These are phyloP conservation scores for Agarophyton chilense DNA, from an alignment of 23 red algal genomes.

Conservation along the genomic window DNA sequence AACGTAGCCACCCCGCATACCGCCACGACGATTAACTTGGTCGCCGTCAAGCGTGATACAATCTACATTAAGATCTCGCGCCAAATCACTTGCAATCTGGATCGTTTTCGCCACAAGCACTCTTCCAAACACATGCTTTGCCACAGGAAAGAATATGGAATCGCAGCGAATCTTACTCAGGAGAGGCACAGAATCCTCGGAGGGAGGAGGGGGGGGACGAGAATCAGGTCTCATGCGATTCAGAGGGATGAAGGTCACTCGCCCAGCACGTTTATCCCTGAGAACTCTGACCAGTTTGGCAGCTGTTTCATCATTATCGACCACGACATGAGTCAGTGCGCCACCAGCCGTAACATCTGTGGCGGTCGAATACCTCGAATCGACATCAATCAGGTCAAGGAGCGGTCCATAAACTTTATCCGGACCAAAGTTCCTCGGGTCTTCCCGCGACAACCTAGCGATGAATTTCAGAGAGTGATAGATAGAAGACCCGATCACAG, in stretches of 20 bases:
- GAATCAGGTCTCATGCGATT: constrained; percentile 66
- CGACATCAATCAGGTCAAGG: constrained; percentile 83
- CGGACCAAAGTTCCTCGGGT: constrained; percentile 57
- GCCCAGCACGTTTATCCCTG: constrained; percentile 68
- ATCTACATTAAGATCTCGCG: constrained; percentile 71
- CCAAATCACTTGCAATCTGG: constrained; percentile 71
- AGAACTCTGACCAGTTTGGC: constrained; percentile 79
- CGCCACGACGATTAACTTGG: constrained; percentile 91
- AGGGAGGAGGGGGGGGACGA: constrained; percentile 39
- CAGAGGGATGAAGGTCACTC: constrained; percentile 97
- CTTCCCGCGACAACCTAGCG: constrained; percentile 15
- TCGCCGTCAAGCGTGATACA: constrained; percentile 98
- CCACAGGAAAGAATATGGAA: constrained; percentile 47
- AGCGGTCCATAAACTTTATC: constrained; percentile 88
- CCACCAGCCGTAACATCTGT: constrained; percentile 84
- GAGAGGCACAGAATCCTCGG: constrained; percentile 86
- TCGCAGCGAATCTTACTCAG: constrained; percentile 79
- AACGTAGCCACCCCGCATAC: constrained; percentile 92
- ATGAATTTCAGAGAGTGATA: constrained; percentile 70
- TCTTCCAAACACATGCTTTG: constrained; percentile 77
- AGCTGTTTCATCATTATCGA: constrained; percentile 96
- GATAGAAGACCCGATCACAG: constrained; percentile 59
- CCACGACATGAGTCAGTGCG: constrained; percentile 85
- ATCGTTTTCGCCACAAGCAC: constrained; percentile 87
- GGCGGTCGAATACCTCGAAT: constrained; percentile 81